Base-by-base conservation (phyloP, 106 monocot genomes). In the Allium sativum region DNA sequence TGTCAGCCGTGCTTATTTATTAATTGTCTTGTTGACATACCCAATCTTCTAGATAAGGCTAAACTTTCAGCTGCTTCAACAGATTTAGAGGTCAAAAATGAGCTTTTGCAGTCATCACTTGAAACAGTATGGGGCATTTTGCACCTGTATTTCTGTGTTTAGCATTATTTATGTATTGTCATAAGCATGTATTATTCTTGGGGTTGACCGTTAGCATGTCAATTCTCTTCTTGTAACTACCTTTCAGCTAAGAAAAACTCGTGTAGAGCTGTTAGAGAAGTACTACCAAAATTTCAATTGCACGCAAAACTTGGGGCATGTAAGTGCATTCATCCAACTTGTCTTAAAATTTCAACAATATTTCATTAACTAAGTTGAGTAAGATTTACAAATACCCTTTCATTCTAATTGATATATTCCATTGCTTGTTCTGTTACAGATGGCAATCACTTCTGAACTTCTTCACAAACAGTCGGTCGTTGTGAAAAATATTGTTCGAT, bases 361-460 rank as follows among this genome's bases (percentile, higher is more conserved):
- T 31, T 3, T 31, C 31, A 31, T 31, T 31, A 31, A 31, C 31
- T 31, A 31, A 31, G 31, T 31, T 3, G 3, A n/a, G n/a, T n/a
- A n/a, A n/a, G n/a, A n/a, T n/a, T n/a, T n/a, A n/a, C n/a, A n/a
- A n/a, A n/a, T n/a, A 31, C 31, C 31, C 31, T 31, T 31, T 31
- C 31, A 31, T 31, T 3, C 31, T 31, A 3, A 31, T 31, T 31
- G 31, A 31, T 31, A 31, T 31, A 31, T 31, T 31, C 31, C 31
- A 31, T 31, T 1, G 31, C 31, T 31, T 31, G 3, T 1, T 58
- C 57, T 61, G 7, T 64, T 77, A 67, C 83, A 99, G 87, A 82
- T 92, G 82, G 82, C 88, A 58, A 80, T 87, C 47, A 83, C 73
- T 52, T 88, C 85, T 46, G 92, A 92, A n/a, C 76, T 73, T 60